Evolutionary conservation across 306 rosid species (phyloP).

Genomic region (Medicago ruthenica): DNA sequence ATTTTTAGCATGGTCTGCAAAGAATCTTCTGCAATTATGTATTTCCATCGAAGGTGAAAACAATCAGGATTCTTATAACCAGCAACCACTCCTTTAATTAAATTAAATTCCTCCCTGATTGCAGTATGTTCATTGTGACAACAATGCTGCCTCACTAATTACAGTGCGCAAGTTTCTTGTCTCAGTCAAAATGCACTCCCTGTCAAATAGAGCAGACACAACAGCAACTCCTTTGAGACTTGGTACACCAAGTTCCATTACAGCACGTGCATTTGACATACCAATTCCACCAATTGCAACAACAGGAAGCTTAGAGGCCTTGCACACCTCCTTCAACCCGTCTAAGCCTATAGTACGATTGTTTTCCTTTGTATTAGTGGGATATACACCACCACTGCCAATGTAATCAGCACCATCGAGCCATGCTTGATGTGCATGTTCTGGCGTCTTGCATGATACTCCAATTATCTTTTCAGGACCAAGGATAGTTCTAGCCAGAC

Average conservation of each 20-base stretch:
- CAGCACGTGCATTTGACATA: constrained; percentile 61
- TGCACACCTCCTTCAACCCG: constrained; percentile 68
- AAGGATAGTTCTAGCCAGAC: constrained; percentile 63
- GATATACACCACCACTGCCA: constrained; percentile 89
- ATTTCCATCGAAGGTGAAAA: constrained; percentile 1
- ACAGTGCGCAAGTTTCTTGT: constrained; percentile 63
- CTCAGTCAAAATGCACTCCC: constrained; percentile 66
- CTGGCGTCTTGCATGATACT: constrained; percentile 89
- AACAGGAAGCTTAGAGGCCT: constrained; percentile 82
- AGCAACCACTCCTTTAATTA: background rate
- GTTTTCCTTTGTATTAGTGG: constrained; percentile 79
- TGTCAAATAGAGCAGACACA: constrained; percentile 86
- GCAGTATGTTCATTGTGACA: constrained; percentile 39
- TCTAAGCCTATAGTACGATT: constrained; percentile 79
- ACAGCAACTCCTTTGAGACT: constrained; percentile 87
- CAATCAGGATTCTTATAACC: background rate
- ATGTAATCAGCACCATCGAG: constrained; percentile 82
- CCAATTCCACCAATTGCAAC: constrained; percentile 93
- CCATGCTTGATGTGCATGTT: constrained; percentile 91
- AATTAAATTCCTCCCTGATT: constrained; percentile 7
- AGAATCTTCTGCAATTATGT: constrained; percentile 26
- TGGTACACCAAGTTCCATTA: constrained; percentile 70
- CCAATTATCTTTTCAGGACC: constrained; percentile 91
- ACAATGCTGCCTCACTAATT: constrained; percentile 51
- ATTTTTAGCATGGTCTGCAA: constrained; percentile 13